Evolutionary conservation across 257 asterid genomes (phyloP).

Genomic region (Datura wrightii): DNA sequence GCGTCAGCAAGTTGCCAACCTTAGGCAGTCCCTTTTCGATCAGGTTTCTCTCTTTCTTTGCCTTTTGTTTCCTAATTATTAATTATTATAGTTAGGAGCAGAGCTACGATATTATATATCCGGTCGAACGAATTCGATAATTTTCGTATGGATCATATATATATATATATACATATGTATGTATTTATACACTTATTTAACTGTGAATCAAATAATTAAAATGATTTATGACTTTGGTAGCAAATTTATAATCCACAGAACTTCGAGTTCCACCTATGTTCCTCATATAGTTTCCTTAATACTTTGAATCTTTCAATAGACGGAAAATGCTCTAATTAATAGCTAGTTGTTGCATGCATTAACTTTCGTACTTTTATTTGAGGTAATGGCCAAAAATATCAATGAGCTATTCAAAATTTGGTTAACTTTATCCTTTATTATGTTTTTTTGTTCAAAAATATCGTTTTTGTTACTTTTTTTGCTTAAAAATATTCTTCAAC

Average conservation of each 20-base stretch:
- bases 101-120: neutral
- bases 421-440: too few species aligned
- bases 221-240: too few species aligned
- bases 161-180: too few species aligned
- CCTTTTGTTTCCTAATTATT: neutral
- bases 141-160: neutral
- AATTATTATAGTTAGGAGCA: neutral
- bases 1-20: constrained; percentile 61
- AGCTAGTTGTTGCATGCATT: neutral
- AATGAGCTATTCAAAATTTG: too few species aligned
- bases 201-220: too few species aligned
- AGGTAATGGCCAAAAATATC: neutral
- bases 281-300: too few species aligned
- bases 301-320: neutral
- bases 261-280: too few species aligned
- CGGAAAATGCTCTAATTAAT: neutral
- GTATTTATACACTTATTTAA: too few species aligned
- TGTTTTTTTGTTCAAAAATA: too few species aligned
- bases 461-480: neutral
- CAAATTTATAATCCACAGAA: too few species aligned
- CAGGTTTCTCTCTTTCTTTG: constrained; percentile 46
- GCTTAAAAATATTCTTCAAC: too few species aligned
- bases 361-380: neutral
- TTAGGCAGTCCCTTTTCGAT: constrained; percentile 67
- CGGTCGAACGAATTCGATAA: too few species aligned